phyloP scores from a whole-genome alignment of 31 red algal species.

The Porphyra umbilicalis region DNA sequence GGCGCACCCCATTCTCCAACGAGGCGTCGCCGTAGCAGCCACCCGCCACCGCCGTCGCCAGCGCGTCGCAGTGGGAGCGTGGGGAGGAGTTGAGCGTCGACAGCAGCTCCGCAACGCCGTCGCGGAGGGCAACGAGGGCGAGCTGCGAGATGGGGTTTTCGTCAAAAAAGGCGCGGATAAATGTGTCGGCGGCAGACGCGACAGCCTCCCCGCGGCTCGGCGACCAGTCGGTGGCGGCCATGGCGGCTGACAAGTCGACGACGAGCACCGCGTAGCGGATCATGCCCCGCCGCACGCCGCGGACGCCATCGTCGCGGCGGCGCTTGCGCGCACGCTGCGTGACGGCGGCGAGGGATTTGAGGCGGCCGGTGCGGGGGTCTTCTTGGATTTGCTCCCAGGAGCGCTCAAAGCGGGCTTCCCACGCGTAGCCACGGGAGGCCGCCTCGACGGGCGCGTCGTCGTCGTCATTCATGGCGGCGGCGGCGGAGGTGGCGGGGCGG shows the following conservation, averaged over 20 bases:
- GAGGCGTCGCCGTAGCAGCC: conserved; percentile 54
- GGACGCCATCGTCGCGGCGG: conserved; percentile 36
- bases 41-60: conserved; percentile 27
- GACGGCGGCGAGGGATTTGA: conserved; percentile 41
- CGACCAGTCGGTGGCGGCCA: conserved; percentile 58
- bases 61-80: conserved; percentile 51
- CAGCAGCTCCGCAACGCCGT: conserved; percentile 57
- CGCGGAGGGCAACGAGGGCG: conserved; percentile 59
- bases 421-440: conserved; percentile 55
- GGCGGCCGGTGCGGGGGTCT: conserved; percentile 57
- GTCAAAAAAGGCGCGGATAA: conserved; percentile 72
- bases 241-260: conserved; percentile 63
- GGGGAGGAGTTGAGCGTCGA: conserved; percentile 47
- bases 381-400: conserved; percentile 90
- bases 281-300: conserved; percentile 72
- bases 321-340: conserved; percentile 45
- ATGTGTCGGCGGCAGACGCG: conserved; percentile 18
- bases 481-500: too few species aligned
- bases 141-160: conserved; percentile 94
- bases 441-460: conserved; percentile 40
- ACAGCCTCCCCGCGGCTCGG: conserved; percentile 62
- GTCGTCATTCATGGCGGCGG: too few species aligned
- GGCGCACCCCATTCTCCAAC: conserved; percentile 76
- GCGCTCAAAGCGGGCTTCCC: conserved; percentile 69
- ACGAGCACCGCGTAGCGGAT: conserved; percentile 86